Base-by-base conservation (phyloP, 345 rosid species). In the Populus alba region DNA sequence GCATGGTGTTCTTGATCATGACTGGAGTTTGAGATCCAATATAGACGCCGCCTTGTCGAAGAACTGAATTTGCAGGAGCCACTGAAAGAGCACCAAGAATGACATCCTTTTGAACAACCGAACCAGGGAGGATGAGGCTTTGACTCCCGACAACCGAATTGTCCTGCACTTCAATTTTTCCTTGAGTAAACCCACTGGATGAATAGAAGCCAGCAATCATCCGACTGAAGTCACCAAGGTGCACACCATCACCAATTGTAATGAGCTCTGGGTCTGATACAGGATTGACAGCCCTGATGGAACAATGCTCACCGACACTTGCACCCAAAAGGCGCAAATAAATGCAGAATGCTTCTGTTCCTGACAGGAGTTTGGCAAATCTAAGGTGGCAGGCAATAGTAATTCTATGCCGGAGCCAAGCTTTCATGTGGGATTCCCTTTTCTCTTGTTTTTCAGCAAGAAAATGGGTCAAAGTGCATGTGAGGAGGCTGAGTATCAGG, bases 81-180 rank as follows among this genome's bases (percentile, higher is more conserved):
- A 89, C 84, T 38, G 94, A 91, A 59, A 89, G 88, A 37, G 92
- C 94, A 17, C 92, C 92, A 49, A 91, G 92, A 80, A 91, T 73
- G 7, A 88, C 94, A 66, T 85, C 85, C 8, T 79, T 81, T 71
- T 88, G 87, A 57, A 91, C 73, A 15, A 78, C 73, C 0, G 90
- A 85, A 41, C 91, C 87, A 2, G 94, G 92, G 16, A 91, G 90
- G 71, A 91, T 74, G 3, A 89, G 82, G 76, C 92, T 88, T 76
- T 91, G 91, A 81, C 88, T 91, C 45, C 92, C 92, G 29, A 91
- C 81, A 7, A 89, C 92, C 25, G 91, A 85, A 69, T 88, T 91
- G 62, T 88, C 86, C 66, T 88, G 84, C 70, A 91, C 87, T 75
- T 86, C 85, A 67, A 88, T 57, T 71, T 77, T 85, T 51, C 80